These are phyloP conservation scores for Cladosporium colombiae DNA, from an alignment of 2,329 filamentous ascomycete species.

Conservation along the genomic window DNA sequence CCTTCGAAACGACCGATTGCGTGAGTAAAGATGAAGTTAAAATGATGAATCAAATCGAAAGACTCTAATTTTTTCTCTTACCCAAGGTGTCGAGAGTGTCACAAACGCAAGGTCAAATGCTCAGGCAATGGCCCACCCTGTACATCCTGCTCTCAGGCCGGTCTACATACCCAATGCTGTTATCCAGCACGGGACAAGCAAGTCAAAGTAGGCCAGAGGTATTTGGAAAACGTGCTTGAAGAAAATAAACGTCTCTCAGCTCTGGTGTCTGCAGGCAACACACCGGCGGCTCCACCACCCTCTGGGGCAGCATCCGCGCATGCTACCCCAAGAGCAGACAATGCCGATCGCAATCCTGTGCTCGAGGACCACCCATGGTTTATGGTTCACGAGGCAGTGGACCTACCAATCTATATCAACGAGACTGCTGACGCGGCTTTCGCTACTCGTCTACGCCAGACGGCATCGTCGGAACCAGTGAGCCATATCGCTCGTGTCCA, in stretches of 20 bases:
- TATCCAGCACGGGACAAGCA: conserved; percentile 36
- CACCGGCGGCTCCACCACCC: conserved; percentile 8
- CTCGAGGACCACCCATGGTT: conserved; percentile 42
- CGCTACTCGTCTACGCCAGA: conserved; percentile 40
- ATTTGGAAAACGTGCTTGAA: conserved; percentile 34
- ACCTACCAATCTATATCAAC: conserved; percentile 40
- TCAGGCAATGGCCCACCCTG: conserved; percentile 38
- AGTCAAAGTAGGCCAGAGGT: conserved; percentile 36
- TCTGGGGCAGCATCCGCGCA: conserved; percentile 10
- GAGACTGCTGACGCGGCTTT: conserved; percentile 43
- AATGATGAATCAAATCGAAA: not conserved
- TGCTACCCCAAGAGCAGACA: conserved; percentile 30
- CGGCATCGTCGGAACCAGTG: conserved; percentile 29
- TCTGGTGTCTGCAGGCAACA: conserved; percentile 21
- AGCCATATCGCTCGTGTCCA: conserved; percentile 39
- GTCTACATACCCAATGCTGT: conserved; percentile 25
- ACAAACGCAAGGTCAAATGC: conserved; percentile 39
- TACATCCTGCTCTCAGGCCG: conserved; percentile 31
- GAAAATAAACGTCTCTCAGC: conserved; percentile 35
- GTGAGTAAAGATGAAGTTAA: conserved; percentile 13
- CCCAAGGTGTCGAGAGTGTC: conserved; percentile 32
- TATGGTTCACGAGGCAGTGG: conserved; percentile 34
- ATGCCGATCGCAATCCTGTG: conserved; percentile 37
- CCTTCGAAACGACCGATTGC: conserved; percentile 25
- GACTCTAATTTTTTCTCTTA: not conserved